Percentiles rank a stretch among this genome's conserved stretches.
Conservation (phyloP, 495 filamentous ascomycete species). For the Poronia punctata region DNA sequence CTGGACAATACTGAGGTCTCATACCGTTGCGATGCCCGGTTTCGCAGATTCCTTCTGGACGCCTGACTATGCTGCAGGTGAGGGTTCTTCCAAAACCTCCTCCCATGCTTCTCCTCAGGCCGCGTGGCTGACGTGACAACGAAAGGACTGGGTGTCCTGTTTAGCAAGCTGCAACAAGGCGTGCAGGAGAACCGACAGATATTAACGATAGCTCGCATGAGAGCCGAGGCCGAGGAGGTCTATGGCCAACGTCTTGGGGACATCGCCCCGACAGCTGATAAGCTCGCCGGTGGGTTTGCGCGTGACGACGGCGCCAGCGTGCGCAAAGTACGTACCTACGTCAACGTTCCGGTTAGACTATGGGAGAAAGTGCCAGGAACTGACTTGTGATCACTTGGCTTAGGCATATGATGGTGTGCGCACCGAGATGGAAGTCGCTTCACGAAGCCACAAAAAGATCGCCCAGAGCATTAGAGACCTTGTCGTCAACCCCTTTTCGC, state of each 20-base stretch:
- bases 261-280: slow-evolving; percentile 77
- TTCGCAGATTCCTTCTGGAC: slow-evolving; percentile 97
- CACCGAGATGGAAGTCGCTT: slow-evolving; percentile 86
- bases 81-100: slow-evolving; percentile 18
- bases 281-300: slow-evolving; percentile 73
- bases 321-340: slow-evolving; percentile 64
- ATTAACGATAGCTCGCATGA: slow-evolving; percentile 81
- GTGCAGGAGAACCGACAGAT: slow-evolving; percentile 92
- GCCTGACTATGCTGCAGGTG: slow-evolving; percentile 82
- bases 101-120: slow-evolving; percentile 1
- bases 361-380: not conserved
- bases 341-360: slow-evolving; percentile 3
- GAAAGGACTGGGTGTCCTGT: slow-evolving; percentile 85
- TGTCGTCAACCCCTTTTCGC: slow-evolving; percentile 85
- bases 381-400: slow-evolving; percentile 10
- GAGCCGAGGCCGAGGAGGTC: slow-evolving; percentile 88
- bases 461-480: slow-evolving; percentile 92
- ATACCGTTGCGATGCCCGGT: slow-evolving; percentile 56
- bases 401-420: slow-evolving; percentile 95
- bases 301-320: slow-evolving; percentile 96
- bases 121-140: slow-evolving; percentile 9
- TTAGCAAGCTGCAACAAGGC: slow-evolving; percentile 94
- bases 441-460: slow-evolving; percentile 89
- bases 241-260: slow-evolving; percentile 78
- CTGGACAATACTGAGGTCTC: too few species aligned